Base-by-base conservation (phyloP, 2,329 filamentous ascomycete species). In the Periglandula ipomoeae region DNA sequence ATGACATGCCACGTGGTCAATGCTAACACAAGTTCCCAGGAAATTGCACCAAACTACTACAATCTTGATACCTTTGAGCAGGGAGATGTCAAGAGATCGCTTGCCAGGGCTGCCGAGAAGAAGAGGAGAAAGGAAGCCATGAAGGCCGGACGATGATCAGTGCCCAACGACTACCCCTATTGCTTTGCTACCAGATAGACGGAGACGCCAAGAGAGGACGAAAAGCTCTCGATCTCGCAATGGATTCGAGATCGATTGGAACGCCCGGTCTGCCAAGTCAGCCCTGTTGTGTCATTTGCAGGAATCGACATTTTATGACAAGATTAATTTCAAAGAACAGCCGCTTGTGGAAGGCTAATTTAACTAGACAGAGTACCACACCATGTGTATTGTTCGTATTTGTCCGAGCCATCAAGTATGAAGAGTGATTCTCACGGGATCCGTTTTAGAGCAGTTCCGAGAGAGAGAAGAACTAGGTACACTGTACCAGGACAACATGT, bases 1-100 rank as follows among this genome's bases (percentile, higher is more conserved):
- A 20, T 46, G 13, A 38, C 1, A 6, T 20, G 4, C n/a, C 13
- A 23, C 13, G 24, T 15, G 30, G 30, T 11, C 15, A 32, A 32
- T 43, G 44, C 48, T 35, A 23, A 47, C 49, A 20, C 15, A 5
- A 8, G 35, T n/a, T n/a, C 43, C 41, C 56, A 90, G 86, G 93
- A 98, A 67, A 95, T 97, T 55, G 89, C 93, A 4, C 90, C 90
- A 2, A 81, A 77, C 17, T 98, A 98, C 70, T 98, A 95, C 67
- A 89, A 98, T 60, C 67, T 96, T 10, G 76, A 82, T 1, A 77
- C 78, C 0, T 96, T 97, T 67, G 81, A 79, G 46, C 89, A 95
- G 65, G 88, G 89, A 47, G 90, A 96, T 52, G 83, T 95, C 56
- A 90, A 86, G 70, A 82, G 78, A 34, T 79, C 81, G 3, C 68